Evolutionary conservation across 441 rosid species (phyloP).

Genomic region (Populus trichocarpa): DNA sequence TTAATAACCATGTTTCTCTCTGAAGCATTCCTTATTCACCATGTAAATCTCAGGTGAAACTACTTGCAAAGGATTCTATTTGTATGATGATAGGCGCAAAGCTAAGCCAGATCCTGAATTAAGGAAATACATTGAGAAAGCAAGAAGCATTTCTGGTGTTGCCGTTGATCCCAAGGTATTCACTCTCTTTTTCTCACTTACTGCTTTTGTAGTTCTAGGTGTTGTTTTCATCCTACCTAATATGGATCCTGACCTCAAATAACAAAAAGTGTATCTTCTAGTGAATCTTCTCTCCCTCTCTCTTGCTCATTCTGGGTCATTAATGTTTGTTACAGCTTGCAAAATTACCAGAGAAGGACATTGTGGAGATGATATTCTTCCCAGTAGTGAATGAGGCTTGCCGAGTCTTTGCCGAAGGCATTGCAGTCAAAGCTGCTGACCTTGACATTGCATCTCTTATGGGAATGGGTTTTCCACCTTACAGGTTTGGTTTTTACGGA

Average conservation of each 20-base stretch:
- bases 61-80: conserved; percentile 78
- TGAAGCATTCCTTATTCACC: conserved; percentile 7
- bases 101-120: conserved; percentile 83
- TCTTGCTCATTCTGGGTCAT: conserved; percentile 5
- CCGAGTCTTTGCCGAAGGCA: conserved; percentile 85
- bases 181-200: not conserved
- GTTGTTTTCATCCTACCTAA: not conserved
- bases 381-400: conserved; percentile 98
- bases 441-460: conserved; percentile 82
- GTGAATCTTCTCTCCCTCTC: not conserved
- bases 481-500: conserved; percentile 45
- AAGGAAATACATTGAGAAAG: conserved; percentile 72
- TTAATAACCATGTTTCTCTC: conserved; percentile 1
- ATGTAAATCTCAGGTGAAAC: conserved; percentile 58
- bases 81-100: conserved; percentile 77
- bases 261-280: not conserved
- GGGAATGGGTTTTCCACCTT: conserved; percentile 99
- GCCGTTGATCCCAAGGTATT: conserved; percentile 66
- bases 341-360: conserved; percentile 71
- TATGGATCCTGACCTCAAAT: not conserved
- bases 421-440: conserved; percentile 91
- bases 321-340: conserved; percentile 44
- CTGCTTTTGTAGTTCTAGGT: not conserved
- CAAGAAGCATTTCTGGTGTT: conserved; percentile 75
- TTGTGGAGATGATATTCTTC: conserved; percentile 87